Evolutionary conservation across 2,329 filamentous ascomycete species (phyloP).

Genomic region (Penicillium sp.): DNA sequence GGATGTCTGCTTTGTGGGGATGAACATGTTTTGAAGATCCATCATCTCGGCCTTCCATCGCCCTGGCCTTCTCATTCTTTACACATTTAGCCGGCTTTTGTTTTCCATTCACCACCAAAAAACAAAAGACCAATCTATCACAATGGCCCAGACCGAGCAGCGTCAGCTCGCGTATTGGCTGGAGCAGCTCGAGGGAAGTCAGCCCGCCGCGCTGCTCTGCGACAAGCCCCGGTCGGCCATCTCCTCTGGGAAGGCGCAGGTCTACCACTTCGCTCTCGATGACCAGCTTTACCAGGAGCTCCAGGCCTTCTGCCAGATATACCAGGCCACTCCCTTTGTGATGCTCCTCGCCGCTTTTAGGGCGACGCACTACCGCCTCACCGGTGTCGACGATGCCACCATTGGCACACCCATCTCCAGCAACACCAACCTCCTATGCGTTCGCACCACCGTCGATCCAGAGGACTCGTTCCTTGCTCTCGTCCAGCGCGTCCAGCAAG

Average conservation of each 20-base stretch:
- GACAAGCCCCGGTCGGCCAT: background rate
- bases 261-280: background rate
- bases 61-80: background rate
- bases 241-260: background rate
- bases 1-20: background rate
- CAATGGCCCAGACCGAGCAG: background rate
- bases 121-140: background rate
- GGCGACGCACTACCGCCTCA: background rate
- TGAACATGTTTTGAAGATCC: background rate
- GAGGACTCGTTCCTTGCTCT: background rate
- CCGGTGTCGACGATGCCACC: background rate
- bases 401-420: background rate
- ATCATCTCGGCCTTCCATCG: background rate
- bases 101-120: background rate
- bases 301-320: background rate
- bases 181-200: background rate
- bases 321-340: background rate
- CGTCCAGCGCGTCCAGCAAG: background rate
- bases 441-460: background rate
- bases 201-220: background rate
- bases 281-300: background rate
- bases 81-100: background rate
- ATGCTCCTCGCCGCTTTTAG: background rate
- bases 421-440: background rate
- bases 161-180: background rate